phyloP scores from a whole-genome alignment of 345 rosid genomes.

The Litchi chinensis region DNA sequence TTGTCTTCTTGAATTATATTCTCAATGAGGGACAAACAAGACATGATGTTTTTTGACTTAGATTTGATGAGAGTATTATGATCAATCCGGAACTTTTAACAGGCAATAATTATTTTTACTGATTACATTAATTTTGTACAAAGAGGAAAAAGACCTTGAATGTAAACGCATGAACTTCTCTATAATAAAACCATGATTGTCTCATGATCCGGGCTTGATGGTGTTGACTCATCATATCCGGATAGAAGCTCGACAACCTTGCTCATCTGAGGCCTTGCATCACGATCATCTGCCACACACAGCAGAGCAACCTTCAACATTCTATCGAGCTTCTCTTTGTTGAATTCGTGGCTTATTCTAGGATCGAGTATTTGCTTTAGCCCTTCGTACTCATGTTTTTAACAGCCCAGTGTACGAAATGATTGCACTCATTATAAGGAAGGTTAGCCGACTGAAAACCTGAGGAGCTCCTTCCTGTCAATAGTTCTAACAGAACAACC shows the following conservation, averaged over 20 bases:
- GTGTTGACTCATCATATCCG: background rate
- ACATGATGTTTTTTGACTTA: no score
- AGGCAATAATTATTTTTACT: background rate
- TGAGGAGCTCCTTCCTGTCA: slow-evolving; percentile 28
- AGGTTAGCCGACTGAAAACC: background rate
- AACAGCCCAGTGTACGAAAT: slow-evolving; percentile 15
- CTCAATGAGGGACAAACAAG: no score
- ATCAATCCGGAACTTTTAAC: background rate
- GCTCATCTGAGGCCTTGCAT: slow-evolving; percentile 31
- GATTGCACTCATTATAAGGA: background rate
- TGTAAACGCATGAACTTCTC: background rate
- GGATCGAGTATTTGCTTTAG: slow-evolving; percentile 13
- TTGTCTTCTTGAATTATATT: no score
- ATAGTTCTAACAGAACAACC: slow-evolving; percentile 32
- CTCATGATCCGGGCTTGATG: slow-evolving; percentile 14
- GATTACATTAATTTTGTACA: background rate
- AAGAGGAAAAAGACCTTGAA: background rate
- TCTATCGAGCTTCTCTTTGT: slow-evolving; percentile 12
- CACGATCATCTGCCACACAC: slow-evolving; percentile 19
- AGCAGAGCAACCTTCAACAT: slow-evolving; percentile 21
- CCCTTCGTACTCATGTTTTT: background rate
- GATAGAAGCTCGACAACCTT: slow-evolving; percentile 20
- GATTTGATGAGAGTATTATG: no score
- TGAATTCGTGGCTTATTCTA: slow-evolving; percentile 10
- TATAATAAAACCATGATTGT: background rate